Conservation (phyloP, 2,329 filamentous ascomycete species). For the Calonectria multiphialidica region DNA sequence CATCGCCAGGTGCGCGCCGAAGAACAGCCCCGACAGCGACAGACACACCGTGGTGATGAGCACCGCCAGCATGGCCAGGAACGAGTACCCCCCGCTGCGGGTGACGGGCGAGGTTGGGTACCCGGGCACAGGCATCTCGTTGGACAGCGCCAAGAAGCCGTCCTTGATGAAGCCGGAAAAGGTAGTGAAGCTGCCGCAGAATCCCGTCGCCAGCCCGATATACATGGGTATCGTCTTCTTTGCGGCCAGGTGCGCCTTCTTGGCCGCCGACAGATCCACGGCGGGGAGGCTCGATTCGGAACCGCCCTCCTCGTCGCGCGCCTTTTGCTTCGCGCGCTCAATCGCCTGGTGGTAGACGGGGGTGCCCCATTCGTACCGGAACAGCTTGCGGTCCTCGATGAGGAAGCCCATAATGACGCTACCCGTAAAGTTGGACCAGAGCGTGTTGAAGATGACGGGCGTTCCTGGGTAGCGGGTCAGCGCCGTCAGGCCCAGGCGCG, state of each 20-base stretch:
- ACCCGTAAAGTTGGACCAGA: slow-evolving; percentile 92
- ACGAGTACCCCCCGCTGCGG: slow-evolving; percentile 81
- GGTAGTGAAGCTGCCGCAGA: slow-evolving; percentile 90
- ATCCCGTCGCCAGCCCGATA: slow-evolving; percentile 86
- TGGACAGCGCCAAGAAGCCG: slow-evolving; percentile 81
- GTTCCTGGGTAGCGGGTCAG: slow-evolving; percentile 84
- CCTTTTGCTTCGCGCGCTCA: slow-evolving; percentile 45
- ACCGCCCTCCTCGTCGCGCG: slow-evolving; percentile 53
- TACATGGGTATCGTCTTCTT: slow-evolving; percentile 94
- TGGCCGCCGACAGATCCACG: slow-evolving; percentile 58
- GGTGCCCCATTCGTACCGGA: slow-evolving; percentile 75
- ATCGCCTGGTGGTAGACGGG: slow-evolving; percentile 53
- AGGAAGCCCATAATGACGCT: slow-evolving; percentile 89
- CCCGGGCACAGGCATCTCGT: slow-evolving; percentile 68
- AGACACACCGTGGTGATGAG: slow-evolving; percentile 79
- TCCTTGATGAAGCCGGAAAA: slow-evolving; percentile 91
- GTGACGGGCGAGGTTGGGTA: slow-evolving; percentile 50
- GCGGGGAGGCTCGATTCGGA: slow-evolving; percentile 26
- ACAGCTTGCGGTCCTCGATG: slow-evolving; percentile 81
- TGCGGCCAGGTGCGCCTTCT: slow-evolving; percentile 69
- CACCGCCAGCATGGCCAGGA: slow-evolving; percentile 84
- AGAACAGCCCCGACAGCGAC: slow-evolving; percentile 75
- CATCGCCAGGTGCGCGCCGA: slow-evolving; percentile 82
- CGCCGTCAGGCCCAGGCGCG: slow-evolving; percentile 82
- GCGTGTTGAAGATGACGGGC: slow-evolving; percentile 77